These are phyloP conservation scores for Gautieria morchelliformis DNA, from an alignment of 768 basidiomycete genomes.

Conservation along the genomic window DNA sequence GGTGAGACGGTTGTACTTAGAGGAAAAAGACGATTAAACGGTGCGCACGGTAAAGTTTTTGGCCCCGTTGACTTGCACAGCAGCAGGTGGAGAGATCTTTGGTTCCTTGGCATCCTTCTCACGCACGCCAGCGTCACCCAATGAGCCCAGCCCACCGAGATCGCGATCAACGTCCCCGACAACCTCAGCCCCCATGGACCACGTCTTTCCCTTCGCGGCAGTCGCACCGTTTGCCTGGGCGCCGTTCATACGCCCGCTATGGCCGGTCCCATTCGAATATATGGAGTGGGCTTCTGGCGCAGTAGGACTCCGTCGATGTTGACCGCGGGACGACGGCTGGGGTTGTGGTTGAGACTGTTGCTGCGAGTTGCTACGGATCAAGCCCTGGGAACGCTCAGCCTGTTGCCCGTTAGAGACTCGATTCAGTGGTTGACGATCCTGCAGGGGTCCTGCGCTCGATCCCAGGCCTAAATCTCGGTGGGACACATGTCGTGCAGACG, in stretches of 20 bases:
- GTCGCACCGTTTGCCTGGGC: constrained; percentile 13
- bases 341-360: not conserved
- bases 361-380: not conserved
- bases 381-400: not conserved
- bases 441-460: not conserved
- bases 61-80: not conserved
- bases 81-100: not conserved
- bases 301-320: constrained; percentile 62
- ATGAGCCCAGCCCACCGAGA: constrained; percentile 1
- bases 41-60: not conserved
- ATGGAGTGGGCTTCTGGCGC: constrained; percentile 41
- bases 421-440: not conserved
- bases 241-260: constrained; percentile 2
- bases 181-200: constrained; percentile 34
- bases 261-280: constrained; percentile 31
- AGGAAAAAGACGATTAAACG: not conserved
- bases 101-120: constrained; percentile 9
- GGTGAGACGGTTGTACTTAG: not conserved
- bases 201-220: constrained; percentile 27
- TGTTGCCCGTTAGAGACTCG: not conserved
- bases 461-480: not conserved
- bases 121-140: constrained; percentile 16
- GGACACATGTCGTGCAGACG: constrained; percentile 19
- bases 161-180: constrained; percentile 26
- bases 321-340: constrained; percentile 15